Evolutionary conservation across 2,329 filamentous ascomycete species (phyloP).

Genomic region (Aspergillus ustus): DNA sequence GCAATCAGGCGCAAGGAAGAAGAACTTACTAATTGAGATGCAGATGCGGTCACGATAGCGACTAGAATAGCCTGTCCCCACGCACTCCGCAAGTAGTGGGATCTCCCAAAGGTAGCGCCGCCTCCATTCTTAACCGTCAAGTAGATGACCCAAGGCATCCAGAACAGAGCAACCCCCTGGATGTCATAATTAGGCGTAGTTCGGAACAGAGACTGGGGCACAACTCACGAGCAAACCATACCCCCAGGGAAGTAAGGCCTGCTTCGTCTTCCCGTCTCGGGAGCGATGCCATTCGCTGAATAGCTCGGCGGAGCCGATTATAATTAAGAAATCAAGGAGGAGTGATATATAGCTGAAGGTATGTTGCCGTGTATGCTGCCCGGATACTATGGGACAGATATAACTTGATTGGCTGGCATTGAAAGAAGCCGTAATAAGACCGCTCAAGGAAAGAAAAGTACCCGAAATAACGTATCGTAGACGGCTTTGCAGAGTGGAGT

Average conservation of each 20-base stretch:
- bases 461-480: slow-evolving; percentile 46
- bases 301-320: slow-evolving; percentile 40
- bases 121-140: slow-evolving; percentile 40
- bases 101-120: slow-evolving; percentile 46
- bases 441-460: slow-evolving; percentile 43
- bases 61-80: slow-evolving; percentile 41
- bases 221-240: slow-evolving; percentile 37
- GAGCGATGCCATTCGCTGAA: slow-evolving; percentile 26
- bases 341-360: slow-evolving; percentile 43
- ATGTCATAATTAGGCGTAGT: not conserved
- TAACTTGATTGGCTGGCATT: slow-evolving; percentile 50
- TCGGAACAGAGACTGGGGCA: not conserved
- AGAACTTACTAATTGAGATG: slow-evolving; percentile 46
- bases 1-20: not conserved
- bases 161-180: slow-evolving; percentile 43
- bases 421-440: slow-evolving; percentile 42
- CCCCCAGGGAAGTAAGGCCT: slow-evolving; percentile 33
- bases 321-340: slow-evolving; percentile 48
- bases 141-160: slow-evolving; percentile 39
- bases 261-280: slow-evolving; percentile 31
- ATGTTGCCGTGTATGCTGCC: slow-evolving; percentile 40
- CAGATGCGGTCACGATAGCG: slow-evolving; percentile 39
- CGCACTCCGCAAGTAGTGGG: slow-evolving; percentile 45
- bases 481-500: slow-evolving; percentile 37
- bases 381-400: slow-evolving; percentile 52